Evolutionary conservation across 2,329 filamentous ascomycete species (phyloP).

Genomic region (Diaporthe nobilis): DNA sequence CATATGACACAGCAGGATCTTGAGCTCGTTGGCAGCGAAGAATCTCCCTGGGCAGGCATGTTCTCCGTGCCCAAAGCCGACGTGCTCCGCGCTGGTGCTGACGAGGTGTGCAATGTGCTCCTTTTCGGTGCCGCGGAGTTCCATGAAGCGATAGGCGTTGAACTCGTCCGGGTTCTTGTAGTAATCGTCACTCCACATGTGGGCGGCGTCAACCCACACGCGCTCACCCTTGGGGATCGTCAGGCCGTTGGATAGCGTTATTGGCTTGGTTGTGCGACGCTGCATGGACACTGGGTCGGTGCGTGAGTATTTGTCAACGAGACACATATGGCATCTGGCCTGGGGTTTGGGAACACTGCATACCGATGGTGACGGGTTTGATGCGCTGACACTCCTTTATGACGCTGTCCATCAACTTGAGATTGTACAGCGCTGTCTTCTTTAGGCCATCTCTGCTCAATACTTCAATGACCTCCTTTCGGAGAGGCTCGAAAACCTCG

Average conservation of each 20-base stretch:
- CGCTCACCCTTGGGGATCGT: slow-evolving; percentile 44
- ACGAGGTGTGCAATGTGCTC: slow-evolving; percentile 52
- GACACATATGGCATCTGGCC: background rate
- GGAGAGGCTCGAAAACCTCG: slow-evolving; percentile 55
- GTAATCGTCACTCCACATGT: slow-evolving; percentile 41
- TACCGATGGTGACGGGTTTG: slow-evolving; percentile 10
- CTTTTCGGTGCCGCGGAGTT: slow-evolving; percentile 46
- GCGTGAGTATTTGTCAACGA: background rate
- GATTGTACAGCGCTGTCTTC: slow-evolving; percentile 53
- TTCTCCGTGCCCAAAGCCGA: slow-evolving; percentile 57
- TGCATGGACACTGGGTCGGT: background rate
- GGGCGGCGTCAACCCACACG: slow-evolving; percentile 41
- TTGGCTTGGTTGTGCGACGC: slow-evolving; percentile 37
- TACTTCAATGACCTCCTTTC: slow-evolving; percentile 57
- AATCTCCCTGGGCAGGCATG: slow-evolving; percentile 60
- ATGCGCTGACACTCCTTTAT: slow-evolving; percentile 56
- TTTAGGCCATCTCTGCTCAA: slow-evolving; percentile 52
- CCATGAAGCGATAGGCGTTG: slow-evolving; percentile 49
- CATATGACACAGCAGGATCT: slow-evolving; percentile 51
- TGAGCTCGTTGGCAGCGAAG: slow-evolving; percentile 58
- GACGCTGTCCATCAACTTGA: slow-evolving; percentile 58
- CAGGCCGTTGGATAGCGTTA: slow-evolving; percentile 44
- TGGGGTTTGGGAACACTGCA: background rate
- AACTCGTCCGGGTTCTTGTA: slow-evolving; percentile 47
- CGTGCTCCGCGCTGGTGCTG: slow-evolving; percentile 50